phyloP scores from a whole-genome alignment of 495 filamentous ascomycete species.

The Tirmania nivea region DNA sequence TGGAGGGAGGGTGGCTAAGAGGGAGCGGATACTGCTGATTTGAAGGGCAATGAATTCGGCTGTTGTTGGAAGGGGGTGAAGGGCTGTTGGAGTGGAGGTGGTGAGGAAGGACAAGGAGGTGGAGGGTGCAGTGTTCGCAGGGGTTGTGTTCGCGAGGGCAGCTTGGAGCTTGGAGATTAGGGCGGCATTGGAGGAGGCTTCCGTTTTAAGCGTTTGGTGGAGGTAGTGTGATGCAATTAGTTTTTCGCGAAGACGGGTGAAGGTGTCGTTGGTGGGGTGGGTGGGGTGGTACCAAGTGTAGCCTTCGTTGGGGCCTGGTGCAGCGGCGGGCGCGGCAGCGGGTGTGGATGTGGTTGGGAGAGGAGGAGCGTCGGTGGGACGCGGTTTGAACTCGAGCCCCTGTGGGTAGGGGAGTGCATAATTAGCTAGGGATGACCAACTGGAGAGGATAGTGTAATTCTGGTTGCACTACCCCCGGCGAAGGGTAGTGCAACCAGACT shows the following conservation, averaged over 20 bases:
- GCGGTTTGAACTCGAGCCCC: conserved; percentile 9
- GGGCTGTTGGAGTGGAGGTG: conserved; percentile 9
- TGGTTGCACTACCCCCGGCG: too few relatives aligned
- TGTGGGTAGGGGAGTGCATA: not conserved
- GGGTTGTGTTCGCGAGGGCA: conserved; percentile 16
- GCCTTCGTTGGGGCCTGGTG: conserved; percentile 3
- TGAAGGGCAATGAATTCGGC: conserved; percentile 64
- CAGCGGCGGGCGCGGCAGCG: conserved; percentile 1
- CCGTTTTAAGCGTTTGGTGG: conserved; percentile 48
- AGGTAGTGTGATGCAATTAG: conserved; percentile 64
- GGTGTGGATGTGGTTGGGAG: not conserved
- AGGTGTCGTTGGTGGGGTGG: conserved; percentile 29
- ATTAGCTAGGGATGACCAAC: too few relatives aligned
- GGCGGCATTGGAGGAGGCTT: conserved; percentile 56
- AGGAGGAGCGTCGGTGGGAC: too few relatives aligned
- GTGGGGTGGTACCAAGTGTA: conserved; percentile 26
- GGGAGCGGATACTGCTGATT: conserved; percentile 48
- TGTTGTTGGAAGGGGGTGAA: conserved; percentile 20
- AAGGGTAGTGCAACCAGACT: too few relatives aligned
- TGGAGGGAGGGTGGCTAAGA: conserved; percentile 40
- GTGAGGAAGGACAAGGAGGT: conserved; percentile 30
- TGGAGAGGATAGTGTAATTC: too few relatives aligned
- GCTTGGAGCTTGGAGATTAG: conserved; percentile 38
- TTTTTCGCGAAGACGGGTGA: conserved; percentile 49
- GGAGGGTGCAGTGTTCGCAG: conserved; percentile 10